phyloP scores from a whole-genome alignment of 129 eudicot species.

The Artemisia annua region DNA sequence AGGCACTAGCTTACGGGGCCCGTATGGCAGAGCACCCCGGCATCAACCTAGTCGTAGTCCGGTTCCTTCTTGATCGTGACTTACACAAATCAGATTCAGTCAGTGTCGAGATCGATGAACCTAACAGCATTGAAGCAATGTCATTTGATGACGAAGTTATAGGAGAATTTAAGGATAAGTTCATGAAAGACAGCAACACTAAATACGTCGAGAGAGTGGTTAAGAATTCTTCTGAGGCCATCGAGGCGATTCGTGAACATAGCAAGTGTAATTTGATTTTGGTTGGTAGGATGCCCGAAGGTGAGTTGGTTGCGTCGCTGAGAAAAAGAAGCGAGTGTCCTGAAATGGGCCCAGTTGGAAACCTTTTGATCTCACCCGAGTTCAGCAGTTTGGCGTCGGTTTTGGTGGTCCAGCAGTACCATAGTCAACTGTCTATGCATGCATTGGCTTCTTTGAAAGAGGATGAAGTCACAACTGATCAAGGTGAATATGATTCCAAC shows the following conservation, averaged over 20 bases:
- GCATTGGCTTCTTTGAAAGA: constrained; percentile 51
- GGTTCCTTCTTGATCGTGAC: constrained; percentile 48
- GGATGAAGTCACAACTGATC: constrained; percentile 39
- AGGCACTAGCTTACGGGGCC: constrained; percentile 74
- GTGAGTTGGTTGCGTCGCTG: constrained; percentile 53
- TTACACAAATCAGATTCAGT: constrained; percentile 33
- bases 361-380: constrained; percentile 51
- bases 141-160: constrained; percentile 54
- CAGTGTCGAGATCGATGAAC: constrained; percentile 42
- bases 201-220: constrained; percentile 59
- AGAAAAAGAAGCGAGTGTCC: constrained; percentile 60
- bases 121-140: constrained; percentile 35
- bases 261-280: constrained; percentile 50
- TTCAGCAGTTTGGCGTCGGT: constrained; percentile 55
- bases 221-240: constrained; percentile 23
- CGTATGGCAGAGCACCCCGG: constrained; percentile 99
- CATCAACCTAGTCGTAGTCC: constrained; percentile 56
- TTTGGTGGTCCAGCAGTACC: constrained; percentile 78
- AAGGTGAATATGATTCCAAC: constrained; percentile 44
- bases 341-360: constrained; percentile 76
- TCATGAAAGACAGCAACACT: constrained; percentile 32
- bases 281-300: constrained; percentile 85
- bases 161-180: constrained; percentile 41
- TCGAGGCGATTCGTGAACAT: constrained; percentile 41
- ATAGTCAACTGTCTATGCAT: constrained; percentile 47